A percentile compares a stretch with the other conserved stretches of the same genome.
Evolutionary conservation across 305 asterid genomes (phyloP).

Genomic region (Nicotiana rustica): DNA sequence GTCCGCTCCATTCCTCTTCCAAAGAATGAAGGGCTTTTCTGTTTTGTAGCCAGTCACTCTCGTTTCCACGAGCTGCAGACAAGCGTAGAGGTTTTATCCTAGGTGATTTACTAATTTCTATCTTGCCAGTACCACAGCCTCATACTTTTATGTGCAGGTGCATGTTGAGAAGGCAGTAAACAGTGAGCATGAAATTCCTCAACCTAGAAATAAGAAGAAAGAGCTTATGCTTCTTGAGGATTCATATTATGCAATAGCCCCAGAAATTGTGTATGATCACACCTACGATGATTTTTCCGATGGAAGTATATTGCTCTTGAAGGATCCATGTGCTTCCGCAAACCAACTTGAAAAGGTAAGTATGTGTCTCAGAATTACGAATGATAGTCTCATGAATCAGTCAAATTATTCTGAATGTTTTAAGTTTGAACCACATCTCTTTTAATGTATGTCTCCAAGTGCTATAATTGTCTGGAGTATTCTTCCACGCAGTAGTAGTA

Average conservation of each 20-base stretch:
- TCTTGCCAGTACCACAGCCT: neutral
- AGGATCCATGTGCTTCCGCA: conserved; percentile 32
- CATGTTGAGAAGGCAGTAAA: conserved; percentile 43
- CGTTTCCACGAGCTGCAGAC: conserved; percentile 55
- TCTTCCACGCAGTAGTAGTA: neutral
- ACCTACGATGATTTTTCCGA: conserved; percentile 35
- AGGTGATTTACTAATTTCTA: conserved; percentile 27
- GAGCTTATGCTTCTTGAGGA: conserved; percentile 27
- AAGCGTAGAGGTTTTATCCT: conserved; percentile 57
- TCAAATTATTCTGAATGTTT: conserved; percentile 1
- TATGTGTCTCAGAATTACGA: neutral
- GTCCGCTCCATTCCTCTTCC: conserved; percentile 68
- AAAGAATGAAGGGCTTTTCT: conserved; percentile 52
- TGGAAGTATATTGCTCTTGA: conserved; percentile 30
- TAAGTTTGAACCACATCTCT: neutral
- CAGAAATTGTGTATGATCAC: conserved; percentile 32
- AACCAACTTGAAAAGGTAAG: neutral
- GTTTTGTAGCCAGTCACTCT: conserved; percentile 61
- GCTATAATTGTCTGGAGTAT: neutral
- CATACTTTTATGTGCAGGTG: conserved; percentile 49
- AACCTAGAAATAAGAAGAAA: conserved; percentile 24
- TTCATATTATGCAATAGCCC: conserved; percentile 39
- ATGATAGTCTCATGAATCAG: neutral
- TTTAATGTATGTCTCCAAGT: conserved; percentile 13
- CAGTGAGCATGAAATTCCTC: conserved; percentile 32